Conservation (phyloP, 2,329 filamentous ascomycete genomes). For the Magnaporthiopsis incrustans region DNA sequence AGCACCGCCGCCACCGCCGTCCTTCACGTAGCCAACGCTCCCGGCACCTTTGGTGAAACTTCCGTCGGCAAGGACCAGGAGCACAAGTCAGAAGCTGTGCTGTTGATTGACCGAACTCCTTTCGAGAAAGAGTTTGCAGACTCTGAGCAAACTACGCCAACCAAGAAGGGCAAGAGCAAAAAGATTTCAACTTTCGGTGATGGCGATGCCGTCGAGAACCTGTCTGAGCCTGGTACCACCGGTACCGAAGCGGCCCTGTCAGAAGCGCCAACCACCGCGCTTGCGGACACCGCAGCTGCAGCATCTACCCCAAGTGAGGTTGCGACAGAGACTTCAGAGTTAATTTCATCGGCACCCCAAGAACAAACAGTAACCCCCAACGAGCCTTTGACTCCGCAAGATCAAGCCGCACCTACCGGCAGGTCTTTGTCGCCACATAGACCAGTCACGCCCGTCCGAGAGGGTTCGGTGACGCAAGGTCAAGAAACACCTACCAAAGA, state of each 20-base stretch:
- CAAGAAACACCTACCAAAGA: background rate
- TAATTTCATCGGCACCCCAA: background rate
- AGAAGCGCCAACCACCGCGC: background rate
- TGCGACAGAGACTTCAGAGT: background rate
- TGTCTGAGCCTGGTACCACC: background rate
- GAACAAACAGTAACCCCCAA: background rate
- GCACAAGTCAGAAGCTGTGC: background rate
- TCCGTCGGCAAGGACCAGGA: background rate
- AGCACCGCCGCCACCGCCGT: background rate
- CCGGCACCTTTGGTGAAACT: background rate
- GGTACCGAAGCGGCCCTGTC: background rate
- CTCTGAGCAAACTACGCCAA: slow-evolving; percentile 7
- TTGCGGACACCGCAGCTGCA: too few relatives aligned
- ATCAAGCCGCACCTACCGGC: background rate
- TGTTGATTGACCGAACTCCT: background rate
- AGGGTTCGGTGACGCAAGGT: background rate
- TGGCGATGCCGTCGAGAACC: background rate
- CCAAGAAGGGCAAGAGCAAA: slow-evolving; percentile 19
- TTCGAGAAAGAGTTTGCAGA: background rate
- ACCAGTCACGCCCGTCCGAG: too few relatives aligned
- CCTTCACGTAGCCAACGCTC: background rate
- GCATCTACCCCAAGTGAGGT: background rate
- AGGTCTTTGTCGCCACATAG: too few relatives aligned
- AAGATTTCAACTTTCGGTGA: background rate
- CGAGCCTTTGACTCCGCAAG: background rate